These are phyloP conservation scores for Scytalidium lignicola DNA, from an alignment of 2,329 filamentous ascomycete genomes.

Conservation along the genomic window DNA sequence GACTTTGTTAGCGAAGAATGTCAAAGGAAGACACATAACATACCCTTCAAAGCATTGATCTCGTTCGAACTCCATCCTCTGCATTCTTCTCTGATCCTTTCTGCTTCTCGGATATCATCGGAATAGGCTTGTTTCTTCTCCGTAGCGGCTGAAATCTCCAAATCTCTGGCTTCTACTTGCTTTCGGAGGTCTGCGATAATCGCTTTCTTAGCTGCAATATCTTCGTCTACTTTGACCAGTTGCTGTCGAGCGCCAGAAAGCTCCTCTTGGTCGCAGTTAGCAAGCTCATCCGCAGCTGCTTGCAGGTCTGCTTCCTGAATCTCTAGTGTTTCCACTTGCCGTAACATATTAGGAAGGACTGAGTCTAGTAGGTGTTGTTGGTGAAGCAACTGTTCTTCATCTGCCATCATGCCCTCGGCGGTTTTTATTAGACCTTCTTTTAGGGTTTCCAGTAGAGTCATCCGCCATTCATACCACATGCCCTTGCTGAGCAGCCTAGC, in stretches of 20 bases:
- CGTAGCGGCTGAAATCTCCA: conserved; percentile 55
- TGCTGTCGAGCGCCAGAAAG: conserved; percentile 68
- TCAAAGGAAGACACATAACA: conserved; percentile 14
- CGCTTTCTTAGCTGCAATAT: conserved; percentile 64
- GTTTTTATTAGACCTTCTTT: conserved; percentile 76
- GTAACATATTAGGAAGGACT: conserved; percentile 59
- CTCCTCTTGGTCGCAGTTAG: conserved; percentile 75
- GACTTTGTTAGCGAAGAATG: conserved; percentile 31
- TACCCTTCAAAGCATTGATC: conserved; percentile 74
- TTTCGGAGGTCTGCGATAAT: conserved; percentile 62
- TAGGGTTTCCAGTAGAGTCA: conserved; percentile 75
- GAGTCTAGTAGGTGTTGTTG: conserved; percentile 65
- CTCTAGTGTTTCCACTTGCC: conserved; percentile 56
- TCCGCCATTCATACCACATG: conserved; percentile 98
- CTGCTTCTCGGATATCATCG: conserved; percentile 74
- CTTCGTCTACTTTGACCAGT: conserved; percentile 58
- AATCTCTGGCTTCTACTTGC: conserved; percentile 63
- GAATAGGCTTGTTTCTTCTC: conserved; percentile 65
- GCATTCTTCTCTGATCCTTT: conserved; percentile 79
- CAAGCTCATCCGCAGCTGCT: conserved; percentile 66
- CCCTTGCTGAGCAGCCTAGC: conserved; percentile 86
- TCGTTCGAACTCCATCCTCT: conserved; percentile 84
- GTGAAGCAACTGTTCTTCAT: conserved; percentile 61
- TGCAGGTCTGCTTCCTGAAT: conserved; percentile 64
- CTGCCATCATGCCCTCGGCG: conserved; percentile 68